These are phyloP conservation scores for Erythrobasidium hasegawianum DNA, from an alignment of 1,284 basidiomycete genomes.

Conservation along the genomic window DNA sequence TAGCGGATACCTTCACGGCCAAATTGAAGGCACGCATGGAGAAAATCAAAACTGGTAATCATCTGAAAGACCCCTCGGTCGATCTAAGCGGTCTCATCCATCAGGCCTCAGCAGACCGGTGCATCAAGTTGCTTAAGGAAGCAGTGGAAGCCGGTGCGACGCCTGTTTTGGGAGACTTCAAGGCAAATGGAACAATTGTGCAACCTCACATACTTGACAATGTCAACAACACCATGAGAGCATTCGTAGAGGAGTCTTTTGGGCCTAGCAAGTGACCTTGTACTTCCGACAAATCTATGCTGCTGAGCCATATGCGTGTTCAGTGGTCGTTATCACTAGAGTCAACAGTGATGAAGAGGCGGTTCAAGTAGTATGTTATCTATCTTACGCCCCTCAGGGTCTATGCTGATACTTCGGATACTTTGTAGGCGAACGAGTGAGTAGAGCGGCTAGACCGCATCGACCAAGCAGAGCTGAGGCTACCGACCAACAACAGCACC, in stretches of 20 bases:
- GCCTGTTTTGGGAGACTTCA: neutral
- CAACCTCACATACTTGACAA: slow-evolving; percentile 5
- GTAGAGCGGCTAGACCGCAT: too few species aligned
- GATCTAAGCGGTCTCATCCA: slow-evolving; percentile 1
- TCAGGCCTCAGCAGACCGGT: neutral
- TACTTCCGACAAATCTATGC: too few species aligned
- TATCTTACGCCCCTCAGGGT: too few species aligned
- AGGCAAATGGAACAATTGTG: neutral
- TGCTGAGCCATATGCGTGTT: too few species aligned
- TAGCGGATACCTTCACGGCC: neutral
- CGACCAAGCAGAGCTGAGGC: too few species aligned
- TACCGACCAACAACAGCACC: too few species aligned
- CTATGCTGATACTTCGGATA: too few species aligned
- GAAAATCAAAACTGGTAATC: neutral
- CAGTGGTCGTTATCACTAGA: too few species aligned
- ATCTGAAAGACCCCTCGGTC: slow-evolving; percentile 1
- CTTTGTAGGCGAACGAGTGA: too few species aligned
- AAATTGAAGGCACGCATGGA: slow-evolving; percentile 1
- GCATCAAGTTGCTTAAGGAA: neutral
- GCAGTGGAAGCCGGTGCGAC: neutral
- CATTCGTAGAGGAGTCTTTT: slow-evolving; percentile 6
- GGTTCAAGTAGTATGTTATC: too few species aligned
- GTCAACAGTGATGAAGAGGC: too few species aligned
- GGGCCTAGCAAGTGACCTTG: slow-evolving; percentile 2
- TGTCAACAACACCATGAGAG: neutral